These are phyloP conservation scores for Phytomonas francai DNA, from an alignment of 208 protist genomes.

Conservation along the genomic window DNA sequence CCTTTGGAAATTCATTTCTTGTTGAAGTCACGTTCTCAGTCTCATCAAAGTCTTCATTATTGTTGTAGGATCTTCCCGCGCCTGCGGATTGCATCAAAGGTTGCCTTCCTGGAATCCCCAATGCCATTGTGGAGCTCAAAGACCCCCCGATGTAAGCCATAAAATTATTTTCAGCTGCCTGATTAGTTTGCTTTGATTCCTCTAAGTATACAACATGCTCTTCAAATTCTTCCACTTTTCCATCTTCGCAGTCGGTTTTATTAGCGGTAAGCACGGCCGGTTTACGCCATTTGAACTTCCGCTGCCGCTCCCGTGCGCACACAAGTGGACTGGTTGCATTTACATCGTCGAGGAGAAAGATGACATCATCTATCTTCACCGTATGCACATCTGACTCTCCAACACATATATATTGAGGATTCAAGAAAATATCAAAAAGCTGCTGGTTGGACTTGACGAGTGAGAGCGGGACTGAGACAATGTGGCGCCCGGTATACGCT, in stretches of 20 bases:
- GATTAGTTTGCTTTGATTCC: slow-evolving; percentile 1
- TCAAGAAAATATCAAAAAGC: slow-evolving; percentile 86
- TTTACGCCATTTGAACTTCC: slow-evolving; percentile 20
- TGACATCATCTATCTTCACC: slow-evolving; percentile 64
- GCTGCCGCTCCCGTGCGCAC: slow-evolving; percentile 38
- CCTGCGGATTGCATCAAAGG: background rate
- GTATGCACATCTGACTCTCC: slow-evolving; percentile 42
- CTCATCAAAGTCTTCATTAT: background rate
- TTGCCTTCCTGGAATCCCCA: background rate
- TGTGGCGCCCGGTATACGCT: slow-evolving; percentile 95
- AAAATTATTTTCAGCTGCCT: background rate
- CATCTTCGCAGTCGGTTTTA: slow-evolving; percentile 7
- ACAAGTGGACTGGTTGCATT: slow-evolving; percentile 65
- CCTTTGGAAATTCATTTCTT: background rate
- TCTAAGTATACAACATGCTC: slow-evolving; percentile 15
- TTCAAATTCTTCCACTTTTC: slow-evolving; percentile 9
- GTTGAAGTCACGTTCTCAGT: background rate
- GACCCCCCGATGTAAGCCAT: background rate
- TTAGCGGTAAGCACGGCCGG: slow-evolving; percentile 21
- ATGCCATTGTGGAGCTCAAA: background rate
- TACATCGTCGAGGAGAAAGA: slow-evolving; percentile 84
- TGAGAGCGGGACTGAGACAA: slow-evolving; percentile 66
- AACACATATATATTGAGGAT: slow-evolving; percentile 34
- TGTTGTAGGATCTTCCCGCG: background rate
- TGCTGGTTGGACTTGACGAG: slow-evolving; percentile 82